Percentiles rank a stretch among this genome's conserved stretches.
Conservation (phyloP, 768 basidiomycete species). For the Lyophyllum atratum region DNA sequence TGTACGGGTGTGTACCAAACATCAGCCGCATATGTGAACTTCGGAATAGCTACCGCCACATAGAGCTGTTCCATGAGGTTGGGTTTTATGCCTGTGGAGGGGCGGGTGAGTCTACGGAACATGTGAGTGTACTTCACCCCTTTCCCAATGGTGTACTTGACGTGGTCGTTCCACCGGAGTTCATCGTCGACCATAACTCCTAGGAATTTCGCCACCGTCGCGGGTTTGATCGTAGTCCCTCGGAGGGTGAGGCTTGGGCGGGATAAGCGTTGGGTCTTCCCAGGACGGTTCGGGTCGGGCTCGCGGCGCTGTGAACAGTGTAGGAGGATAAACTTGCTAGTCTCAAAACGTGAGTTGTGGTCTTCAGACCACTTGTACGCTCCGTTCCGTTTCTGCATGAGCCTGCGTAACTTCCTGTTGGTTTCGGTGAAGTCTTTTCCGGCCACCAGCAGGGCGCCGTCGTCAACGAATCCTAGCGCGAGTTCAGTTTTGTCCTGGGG, state of each 20-base stretch:
- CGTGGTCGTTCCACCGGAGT: constrained; percentile 17
- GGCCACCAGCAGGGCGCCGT: constrained; percentile 16
- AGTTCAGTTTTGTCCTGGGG: constrained; percentile 4
- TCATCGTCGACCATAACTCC: constrained; percentile 16
- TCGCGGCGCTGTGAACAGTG: not conserved
- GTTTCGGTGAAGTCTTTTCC: no score
- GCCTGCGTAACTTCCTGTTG: no score
- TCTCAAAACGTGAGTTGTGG: constrained; percentile 1
- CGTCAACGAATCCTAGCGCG: constrained; percentile 19
- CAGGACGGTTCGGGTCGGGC: no score
- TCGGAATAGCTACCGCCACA: constrained; percentile 18
- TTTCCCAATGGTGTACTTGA: constrained; percentile 10
- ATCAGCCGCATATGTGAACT: constrained; percentile 21
- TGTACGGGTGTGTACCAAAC: constrained; percentile 19
- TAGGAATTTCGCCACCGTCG: not conserved
- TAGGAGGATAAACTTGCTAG: not conserved
- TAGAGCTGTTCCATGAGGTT: constrained; percentile 17
- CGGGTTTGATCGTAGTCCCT: not conserved
- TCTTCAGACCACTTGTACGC: constrained; percentile 1
- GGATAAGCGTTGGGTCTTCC: no score
- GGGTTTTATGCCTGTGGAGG: constrained; percentile 11
- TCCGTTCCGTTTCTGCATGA: not conserved
- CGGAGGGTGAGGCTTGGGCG: not conserved
- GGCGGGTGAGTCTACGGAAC: constrained; percentile 7
- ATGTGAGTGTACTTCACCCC: constrained; percentile 7